Evolutionary conservation across 257 asterid species (phyloP).

Genomic region (Lavandula angustifolia): DNA sequence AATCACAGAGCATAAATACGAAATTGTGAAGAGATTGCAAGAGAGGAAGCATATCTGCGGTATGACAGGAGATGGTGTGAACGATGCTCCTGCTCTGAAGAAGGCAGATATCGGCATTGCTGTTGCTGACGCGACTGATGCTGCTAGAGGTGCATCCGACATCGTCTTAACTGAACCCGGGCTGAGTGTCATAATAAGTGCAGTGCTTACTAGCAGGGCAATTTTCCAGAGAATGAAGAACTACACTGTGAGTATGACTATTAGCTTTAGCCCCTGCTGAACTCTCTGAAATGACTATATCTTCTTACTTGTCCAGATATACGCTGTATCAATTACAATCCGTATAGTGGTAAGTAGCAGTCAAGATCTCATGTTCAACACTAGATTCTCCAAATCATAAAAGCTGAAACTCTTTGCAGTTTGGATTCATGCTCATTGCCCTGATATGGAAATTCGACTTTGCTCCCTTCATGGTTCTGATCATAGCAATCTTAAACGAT

Average conservation of each 20-base stretch:
- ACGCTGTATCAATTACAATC: slow-evolving; percentile 88
- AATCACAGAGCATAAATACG: slow-evolving; percentile 81
- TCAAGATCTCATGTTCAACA: background rate
- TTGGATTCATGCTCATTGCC: slow-evolving; percentile 94
- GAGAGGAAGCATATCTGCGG: slow-evolving; percentile 93
- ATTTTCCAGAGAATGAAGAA: slow-evolving; percentile 96
- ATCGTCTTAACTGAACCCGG: slow-evolving; percentile 91
- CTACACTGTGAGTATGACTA: slow-evolving; percentile 57
- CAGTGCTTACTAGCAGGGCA: slow-evolving; percentile 88
- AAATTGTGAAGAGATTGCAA: slow-evolving; percentile 88
- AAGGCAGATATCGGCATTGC: slow-evolving; percentile 96
- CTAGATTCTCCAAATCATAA: background rate
- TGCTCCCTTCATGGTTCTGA: slow-evolving; percentile 90
- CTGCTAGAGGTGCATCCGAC: slow-evolving; percentile 88
- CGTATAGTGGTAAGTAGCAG: slow-evolving; percentile 82
- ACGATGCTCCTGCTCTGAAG: slow-evolving; percentile 95
- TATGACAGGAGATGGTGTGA: slow-evolving; percentile 98
- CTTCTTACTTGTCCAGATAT: slow-evolving; percentile 55
- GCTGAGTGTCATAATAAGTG: slow-evolving; percentile 83
- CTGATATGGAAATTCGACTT: slow-evolving; percentile 91
- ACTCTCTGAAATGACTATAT: slow-evolving; percentile 12
- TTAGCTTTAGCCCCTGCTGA: slow-evolving; percentile 11
- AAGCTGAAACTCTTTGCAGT: slow-evolving; percentile 42
- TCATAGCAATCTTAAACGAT: slow-evolving; percentile 92
- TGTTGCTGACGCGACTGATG: slow-evolving; percentile 97